Conservation (phyloP, 352 stramenopile genomes). For the Phytophthora palmivora region DNA sequence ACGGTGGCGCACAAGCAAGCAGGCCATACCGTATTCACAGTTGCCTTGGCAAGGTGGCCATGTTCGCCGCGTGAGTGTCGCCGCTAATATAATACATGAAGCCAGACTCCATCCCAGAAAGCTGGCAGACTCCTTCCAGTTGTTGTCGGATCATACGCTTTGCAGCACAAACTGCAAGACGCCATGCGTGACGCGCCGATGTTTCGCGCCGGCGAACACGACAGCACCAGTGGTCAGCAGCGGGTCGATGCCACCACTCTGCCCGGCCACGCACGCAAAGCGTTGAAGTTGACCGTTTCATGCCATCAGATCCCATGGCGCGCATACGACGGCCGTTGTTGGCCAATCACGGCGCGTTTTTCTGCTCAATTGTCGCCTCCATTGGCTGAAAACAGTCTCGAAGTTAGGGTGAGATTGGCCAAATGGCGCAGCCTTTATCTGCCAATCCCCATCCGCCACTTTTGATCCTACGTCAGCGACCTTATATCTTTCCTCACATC, state of each 20-base stretch:
- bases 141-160: constrained; percentile 26
- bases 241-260: not conserved
- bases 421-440: constrained; percentile 10
- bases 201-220: constrained; percentile 24
- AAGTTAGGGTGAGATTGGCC: constrained; percentile 2
- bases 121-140: constrained; percentile 8
- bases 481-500: constrained; percentile 46
- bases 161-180: constrained; percentile 28
- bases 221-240: constrained; percentile 27
- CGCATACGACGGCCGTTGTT: constrained; percentile 5
- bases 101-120: not conserved
- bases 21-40: no score
- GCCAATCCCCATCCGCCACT: constrained; percentile 17
- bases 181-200: constrained; percentile 32
- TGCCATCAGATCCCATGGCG: constrained; percentile 1
- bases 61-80: not conserved
- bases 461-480: constrained; percentile 28
- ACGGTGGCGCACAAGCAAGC: constrained; percentile 16
- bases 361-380: not conserved
- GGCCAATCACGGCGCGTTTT: constrained; percentile 24
- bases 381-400: constrained; percentile 13
- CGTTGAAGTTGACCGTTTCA: constrained; percentile 28
- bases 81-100: no score
- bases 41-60: not conserved
- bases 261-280: constrained; percentile 9